Base-by-base conservation (phyloP, 2,329 filamentous ascomycete genomes). In the Venturiaceae sp. region DNA sequence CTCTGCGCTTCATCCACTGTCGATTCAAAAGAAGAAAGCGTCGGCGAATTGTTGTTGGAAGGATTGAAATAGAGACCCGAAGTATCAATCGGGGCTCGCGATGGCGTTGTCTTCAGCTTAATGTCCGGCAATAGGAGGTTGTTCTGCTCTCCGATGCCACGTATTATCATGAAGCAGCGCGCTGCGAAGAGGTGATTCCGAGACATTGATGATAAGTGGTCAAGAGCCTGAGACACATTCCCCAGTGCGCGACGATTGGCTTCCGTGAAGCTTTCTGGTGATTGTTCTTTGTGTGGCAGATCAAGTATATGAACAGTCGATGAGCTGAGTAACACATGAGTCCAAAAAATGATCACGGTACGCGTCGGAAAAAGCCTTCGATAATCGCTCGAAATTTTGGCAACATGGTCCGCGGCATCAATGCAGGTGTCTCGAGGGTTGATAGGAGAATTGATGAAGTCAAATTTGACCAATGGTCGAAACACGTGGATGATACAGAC, bases 401-500 rank as follows among this genome's bases (percentile, higher is more conserved):
- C 74, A 1, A 77, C 73, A 56, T 72, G 71, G 60, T 75, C 76
- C 2, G 75, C 75, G 53, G 70, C 72, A 46, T 72, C 69, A 13
- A 78, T 78, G 69, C 86, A 88, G 16, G 87, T 81, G 61, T 87
- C 83, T 39, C 81, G 80, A n/a, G 13, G 44, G 14, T 28, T 50
- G 6, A 50, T 13, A 8, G 86, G 86, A 3, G 77, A 75, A 2
- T 88, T 75, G 56, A 80, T 79, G 53, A 77, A 64, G 54, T 77
- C 73, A 23, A 86, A 78, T 64, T 88, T 88, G 65, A 89, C 84
- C 39, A 90, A 76, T 0, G 87, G 87, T 6, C 87, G 79, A 67
- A 90, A 90, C 1, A 91, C 78, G 19, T 89, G 79, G 0, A 87
- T 69, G n/a, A 86, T 85, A 32, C 83, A 81, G 61, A 84, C 85